Evolutionary conservation across 768 basidiomycete genomes (phyloP).

Genomic region (Hydnum rufescens): DNA sequence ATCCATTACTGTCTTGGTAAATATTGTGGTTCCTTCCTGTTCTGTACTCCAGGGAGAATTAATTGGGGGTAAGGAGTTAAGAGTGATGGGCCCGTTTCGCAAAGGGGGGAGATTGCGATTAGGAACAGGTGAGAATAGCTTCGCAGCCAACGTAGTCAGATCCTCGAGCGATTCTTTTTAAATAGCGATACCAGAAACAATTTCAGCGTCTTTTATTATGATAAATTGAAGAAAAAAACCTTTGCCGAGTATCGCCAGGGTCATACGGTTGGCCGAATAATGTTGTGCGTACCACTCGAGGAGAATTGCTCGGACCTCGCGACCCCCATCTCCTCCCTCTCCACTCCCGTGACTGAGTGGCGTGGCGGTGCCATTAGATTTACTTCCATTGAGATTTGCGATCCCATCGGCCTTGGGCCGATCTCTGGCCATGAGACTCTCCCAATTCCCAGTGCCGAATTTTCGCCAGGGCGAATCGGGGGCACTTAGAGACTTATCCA

Average conservation of each 20-base stretch:
- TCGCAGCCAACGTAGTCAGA: conserved; percentile 39
- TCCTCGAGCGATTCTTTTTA: conserved; percentile 53
- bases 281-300: conserved; percentile 72
- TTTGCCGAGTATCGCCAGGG: conserved; percentile 58
- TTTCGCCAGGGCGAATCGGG: conserved; percentile 73
- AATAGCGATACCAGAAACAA: background rate
- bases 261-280: conserved; percentile 71
- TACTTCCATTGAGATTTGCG: conserved; percentile 13
- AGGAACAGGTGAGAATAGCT: conserved; percentile 48
- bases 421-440: conserved; percentile 37
- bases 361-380: conserved; percentile 9
- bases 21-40: conserved; percentile 58
- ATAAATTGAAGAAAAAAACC: conserved; percentile 23
- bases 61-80: conserved; percentile 39
- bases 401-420: conserved; percentile 29
- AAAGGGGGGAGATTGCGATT: conserved; percentile 30
- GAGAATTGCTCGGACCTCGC: conserved; percentile 56
- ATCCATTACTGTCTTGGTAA: conserved; percentile 75
- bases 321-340: conserved; percentile 58
- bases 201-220: background rate
- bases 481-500: conserved; percentile 72
- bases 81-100: conserved; percentile 2
- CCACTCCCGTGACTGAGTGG: conserved; percentile 26
- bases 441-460: conserved; percentile 75
- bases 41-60: conserved; percentile 61